Evolutionary conservation across 2,329 filamentous ascomycete species (phyloP).

Genomic region (Rhynchosporium agropyri): DNA sequence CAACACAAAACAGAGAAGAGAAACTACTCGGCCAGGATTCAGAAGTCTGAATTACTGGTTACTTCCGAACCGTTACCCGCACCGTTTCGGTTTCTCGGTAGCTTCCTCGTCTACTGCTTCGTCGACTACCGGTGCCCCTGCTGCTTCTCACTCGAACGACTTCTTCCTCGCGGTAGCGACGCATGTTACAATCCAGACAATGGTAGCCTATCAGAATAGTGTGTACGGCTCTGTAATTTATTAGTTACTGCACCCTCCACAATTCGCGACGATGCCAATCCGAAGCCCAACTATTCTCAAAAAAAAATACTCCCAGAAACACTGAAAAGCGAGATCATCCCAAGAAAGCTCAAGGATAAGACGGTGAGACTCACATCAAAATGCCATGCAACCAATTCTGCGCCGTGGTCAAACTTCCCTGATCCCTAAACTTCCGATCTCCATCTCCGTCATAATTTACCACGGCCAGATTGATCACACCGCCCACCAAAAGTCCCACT

Average conservation of each 20-base stretch:
- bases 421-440: conserved; percentile 30
- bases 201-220: conserved; percentile 9
- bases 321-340: background rate
- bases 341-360: background rate
- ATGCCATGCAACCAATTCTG: conserved; percentile 18
- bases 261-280: background rate
- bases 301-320: no score
- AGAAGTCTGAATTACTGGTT: background rate
- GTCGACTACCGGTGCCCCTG: background rate
- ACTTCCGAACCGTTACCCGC: conserved; percentile 10
- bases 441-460: conserved; percentile 21
- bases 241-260: background rate
- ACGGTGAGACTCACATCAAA: conserved; percentile 7
- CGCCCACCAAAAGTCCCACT: conserved; percentile 16
- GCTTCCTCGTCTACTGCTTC: conserved; percentile 13
- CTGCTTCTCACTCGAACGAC: conserved; percentile 3
- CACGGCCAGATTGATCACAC: conserved; percentile 16
- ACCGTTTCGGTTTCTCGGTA: conserved; percentile 17
- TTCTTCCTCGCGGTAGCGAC: conserved; percentile 7
- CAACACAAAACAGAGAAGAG: background rate
- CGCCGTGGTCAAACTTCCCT: conserved; percentile 4
- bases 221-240: background rate
- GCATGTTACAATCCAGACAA: conserved; percentile 16
- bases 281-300: no score
- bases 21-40: background rate